Conservation (phyloP, 306 rosid species). For the Styphnolobium japonicum region DNA sequence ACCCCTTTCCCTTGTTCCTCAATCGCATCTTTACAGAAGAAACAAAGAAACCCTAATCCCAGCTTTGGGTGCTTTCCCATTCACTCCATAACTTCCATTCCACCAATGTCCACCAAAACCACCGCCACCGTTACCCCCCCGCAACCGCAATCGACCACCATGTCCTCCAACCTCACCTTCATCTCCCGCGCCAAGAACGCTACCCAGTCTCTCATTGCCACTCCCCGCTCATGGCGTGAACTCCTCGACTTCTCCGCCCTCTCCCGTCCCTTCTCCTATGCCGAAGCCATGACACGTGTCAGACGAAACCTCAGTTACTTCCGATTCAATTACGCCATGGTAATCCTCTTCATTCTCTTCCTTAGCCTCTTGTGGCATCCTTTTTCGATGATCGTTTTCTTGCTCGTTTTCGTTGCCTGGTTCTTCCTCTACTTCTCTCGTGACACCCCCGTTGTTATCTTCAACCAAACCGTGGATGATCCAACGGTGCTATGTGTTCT, state of each 20-base stretch:
- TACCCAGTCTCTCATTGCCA: slow-evolving; percentile 2
- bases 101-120: slow-evolving; percentile 29
- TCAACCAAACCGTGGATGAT: slow-evolving; percentile 27
- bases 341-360: slow-evolving; percentile 32
- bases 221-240: slow-evolving; percentile 46
- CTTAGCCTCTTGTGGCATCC: slow-evolving; percentile 51
- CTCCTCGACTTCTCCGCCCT: slow-evolving; percentile 37
- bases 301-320: slow-evolving; percentile 42
- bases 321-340: slow-evolving; percentile 38
- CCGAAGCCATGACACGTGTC: slow-evolving; percentile 44
- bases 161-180: background rate
- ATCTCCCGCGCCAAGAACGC: slow-evolving; percentile 11
- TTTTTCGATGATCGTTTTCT: slow-evolving; percentile 32
- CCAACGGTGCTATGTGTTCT: slow-evolving; percentile 22
- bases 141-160: background rate
- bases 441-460: slow-evolving; percentile 13
- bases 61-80: no score
- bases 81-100: background rate
- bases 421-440: slow-evolving; percentile 45
- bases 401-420: slow-evolving; percentile 38
- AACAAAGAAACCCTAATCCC: background rate
- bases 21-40: background rate
- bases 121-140: background rate
- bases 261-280: slow-evolving; percentile 33
- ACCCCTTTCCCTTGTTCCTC: background rate